A percentile compares a stretch with the other conserved stretches of the same genome.
Evolutionary conservation across 306 rosid genomes (phyloP).

Genomic region (Rubus parviflorus): DNA sequence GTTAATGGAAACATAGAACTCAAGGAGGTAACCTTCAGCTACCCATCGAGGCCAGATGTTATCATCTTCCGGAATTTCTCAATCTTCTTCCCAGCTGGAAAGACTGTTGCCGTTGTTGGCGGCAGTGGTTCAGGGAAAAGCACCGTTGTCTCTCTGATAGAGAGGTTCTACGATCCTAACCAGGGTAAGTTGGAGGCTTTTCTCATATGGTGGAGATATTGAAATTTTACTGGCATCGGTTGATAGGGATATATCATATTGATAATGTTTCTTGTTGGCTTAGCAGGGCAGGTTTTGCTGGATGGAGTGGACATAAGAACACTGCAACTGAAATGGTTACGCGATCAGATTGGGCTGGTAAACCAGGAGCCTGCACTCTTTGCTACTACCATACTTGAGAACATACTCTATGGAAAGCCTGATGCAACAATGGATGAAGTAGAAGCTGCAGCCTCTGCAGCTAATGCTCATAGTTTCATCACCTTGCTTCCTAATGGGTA

Average conservation of each 20-base stretch:
- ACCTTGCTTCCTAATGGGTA: constrained; percentile 86
- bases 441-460: constrained; percentile 88
- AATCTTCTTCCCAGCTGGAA: constrained; percentile 91
- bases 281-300: constrained; percentile 79
- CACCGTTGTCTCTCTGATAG: constrained; percentile 93
- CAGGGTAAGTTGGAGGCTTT: constrained; percentile 51
- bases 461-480: constrained; percentile 94
- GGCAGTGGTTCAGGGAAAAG: constrained; percentile 99
- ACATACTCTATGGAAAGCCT: constrained; percentile 86
- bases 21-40: constrained; percentile 86
- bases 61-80: constrained; percentile 76
- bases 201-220: neutral
- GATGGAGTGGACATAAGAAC: constrained; percentile 86
- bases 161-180: constrained; percentile 95
- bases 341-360: constrained; percentile 94
- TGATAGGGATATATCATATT: constrained; percentile 8
- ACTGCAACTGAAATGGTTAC: constrained; percentile 80
- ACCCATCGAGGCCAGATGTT: constrained; percentile 93
- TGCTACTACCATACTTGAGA: constrained; percentile 93
- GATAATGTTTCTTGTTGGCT: constrained; percentile 17
- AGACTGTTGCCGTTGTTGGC: constrained; percentile 93
- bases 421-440: constrained; percentile 88
- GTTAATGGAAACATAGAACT: constrained; percentile 84
- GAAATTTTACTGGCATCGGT: neutral
- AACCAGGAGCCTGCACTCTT: constrained; percentile 98